Conservation (phyloP, 164 flowering plant species). For the Vitis cinerea region DNA sequence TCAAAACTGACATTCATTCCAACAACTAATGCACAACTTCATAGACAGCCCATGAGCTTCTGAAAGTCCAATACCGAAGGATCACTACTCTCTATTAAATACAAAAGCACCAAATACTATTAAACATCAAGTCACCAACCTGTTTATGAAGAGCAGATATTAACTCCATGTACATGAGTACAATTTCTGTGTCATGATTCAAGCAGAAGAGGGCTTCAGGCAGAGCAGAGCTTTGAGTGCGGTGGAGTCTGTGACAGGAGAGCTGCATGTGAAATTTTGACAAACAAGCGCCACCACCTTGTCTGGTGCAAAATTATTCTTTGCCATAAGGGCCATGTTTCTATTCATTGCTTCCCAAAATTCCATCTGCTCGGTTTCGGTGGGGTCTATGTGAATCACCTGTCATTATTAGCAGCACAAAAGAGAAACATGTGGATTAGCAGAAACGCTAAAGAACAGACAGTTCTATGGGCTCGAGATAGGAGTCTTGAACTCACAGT, state of each 20-base stretch:
- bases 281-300: constrained; percentile 73
- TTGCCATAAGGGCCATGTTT: constrained; percentile 63
- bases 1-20: too few species aligned
- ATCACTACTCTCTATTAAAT: too few species aligned
- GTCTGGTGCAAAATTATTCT: constrained; percentile 35
- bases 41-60: too few species aligned
- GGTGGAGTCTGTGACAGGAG: constrained; percentile 49
- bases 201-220: constrained; percentile 15
- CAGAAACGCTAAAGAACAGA: background rate
- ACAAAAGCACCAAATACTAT: too few species aligned
- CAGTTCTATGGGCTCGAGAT: background rate
- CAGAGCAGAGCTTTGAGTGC: constrained; percentile 53
- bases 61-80: too few species aligned
- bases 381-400: constrained; percentile 86
- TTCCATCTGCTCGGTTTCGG: constrained; percentile 51
- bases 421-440: background rate
- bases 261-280: constrained; percentile 82
- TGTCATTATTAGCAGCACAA: constrained; percentile 21
- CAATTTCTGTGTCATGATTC: background rate
- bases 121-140: too few species aligned
- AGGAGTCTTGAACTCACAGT: constrained; percentile 44
- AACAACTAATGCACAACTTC: too few species aligned
- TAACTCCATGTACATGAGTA: too few species aligned
- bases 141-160: too few species aligned
- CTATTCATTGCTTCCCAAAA: constrained; percentile 74